These are phyloP conservation scores for Zygosaccharomyces gambellarensis DNA, from an alignment of 805 yeast species.

Conservation along the genomic window DNA sequence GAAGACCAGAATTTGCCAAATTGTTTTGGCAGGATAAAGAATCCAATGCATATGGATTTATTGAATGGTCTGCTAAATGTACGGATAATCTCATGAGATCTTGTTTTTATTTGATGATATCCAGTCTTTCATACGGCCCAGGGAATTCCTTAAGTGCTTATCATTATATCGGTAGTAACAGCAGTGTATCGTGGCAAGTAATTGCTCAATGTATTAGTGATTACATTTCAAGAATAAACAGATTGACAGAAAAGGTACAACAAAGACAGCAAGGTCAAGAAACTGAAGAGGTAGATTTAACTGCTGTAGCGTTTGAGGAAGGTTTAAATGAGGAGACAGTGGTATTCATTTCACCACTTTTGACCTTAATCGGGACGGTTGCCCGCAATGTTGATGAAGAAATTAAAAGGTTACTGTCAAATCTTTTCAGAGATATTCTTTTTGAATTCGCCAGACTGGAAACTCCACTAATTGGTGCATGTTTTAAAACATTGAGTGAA, in stretches of 20 bases:
- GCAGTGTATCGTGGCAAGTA: constrained; percentile 49
- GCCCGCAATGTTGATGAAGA: constrained; percentile 34
- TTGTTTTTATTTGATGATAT: constrained; percentile 70
- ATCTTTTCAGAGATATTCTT: constrained; percentile 33
- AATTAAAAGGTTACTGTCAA: constrained; percentile 21
- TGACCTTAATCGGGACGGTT: constrained; percentile 58
- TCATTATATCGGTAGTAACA: constrained; percentile 42
- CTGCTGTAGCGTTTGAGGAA: constrained; percentile 38
- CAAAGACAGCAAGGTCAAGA: constrained; percentile 28
- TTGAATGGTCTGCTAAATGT: constrained; percentile 82
- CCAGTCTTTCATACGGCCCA: constrained; percentile 64
- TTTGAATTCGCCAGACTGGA: constrained; percentile 44
- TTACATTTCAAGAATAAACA: constrained; percentile 43
- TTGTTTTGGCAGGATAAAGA: constrained; percentile 67
- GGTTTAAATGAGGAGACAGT: constrained; percentile 79
- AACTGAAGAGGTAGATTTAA: constrained; percentile 26
- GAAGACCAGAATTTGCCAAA: constrained; percentile 53
- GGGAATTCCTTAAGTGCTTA: constrained; percentile 49
- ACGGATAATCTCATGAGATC: constrained; percentile 80
- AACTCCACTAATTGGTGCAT: constrained; percentile 49
- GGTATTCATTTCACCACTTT: constrained; percentile 65
- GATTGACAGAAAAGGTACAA: constrained; percentile 28
- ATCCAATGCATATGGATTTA: constrained; percentile 68
- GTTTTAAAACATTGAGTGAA: constrained; percentile 52
- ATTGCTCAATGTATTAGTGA: constrained; percentile 51